Evolutionary conservation across 257 asterid genomes (phyloP).

Genomic region (Fraxinus quadrangulata): DNA sequence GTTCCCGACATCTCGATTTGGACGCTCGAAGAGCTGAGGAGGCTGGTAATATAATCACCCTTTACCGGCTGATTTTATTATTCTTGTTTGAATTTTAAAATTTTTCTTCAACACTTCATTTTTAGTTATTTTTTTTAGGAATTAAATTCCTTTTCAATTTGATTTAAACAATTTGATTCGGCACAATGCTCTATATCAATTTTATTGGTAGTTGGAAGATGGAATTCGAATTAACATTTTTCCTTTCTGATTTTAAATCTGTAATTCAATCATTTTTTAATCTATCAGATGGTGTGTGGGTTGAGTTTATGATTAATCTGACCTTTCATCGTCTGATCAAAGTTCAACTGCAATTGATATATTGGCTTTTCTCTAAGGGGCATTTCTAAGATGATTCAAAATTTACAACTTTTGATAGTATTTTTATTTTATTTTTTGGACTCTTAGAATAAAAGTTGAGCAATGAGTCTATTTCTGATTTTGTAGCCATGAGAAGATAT

Average conservation of each 20-base stretch:
- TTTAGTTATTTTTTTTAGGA: background rate
- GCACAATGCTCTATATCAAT: background rate
- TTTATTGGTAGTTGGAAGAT: slow-evolving; percentile 3
- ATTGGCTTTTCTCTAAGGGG: background rate
- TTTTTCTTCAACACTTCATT: background rate
- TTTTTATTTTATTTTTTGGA: background rate
- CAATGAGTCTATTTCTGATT: slow-evolving; percentile 15
- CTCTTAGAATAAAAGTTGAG: slow-evolving; percentile 12
- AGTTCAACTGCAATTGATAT: background rate
- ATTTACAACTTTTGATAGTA: background rate
- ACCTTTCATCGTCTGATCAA: slow-evolving; percentile 3
- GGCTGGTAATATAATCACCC: slow-evolving; percentile 56
- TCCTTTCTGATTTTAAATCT: slow-evolving; percentile 11
- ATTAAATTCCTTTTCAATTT: slow-evolving; percentile 13
- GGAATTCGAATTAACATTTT: background rate
- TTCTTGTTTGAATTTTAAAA: background rate
- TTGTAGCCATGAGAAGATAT: slow-evolving; percentile 75
- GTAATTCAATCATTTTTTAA: background rate
- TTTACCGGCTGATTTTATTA: slow-evolving; percentile 16
- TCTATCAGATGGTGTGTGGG: slow-evolving; percentile 10
- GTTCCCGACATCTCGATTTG: slow-evolving; percentile 76
- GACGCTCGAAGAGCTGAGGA: slow-evolving; percentile 95
- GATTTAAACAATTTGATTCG: background rate
- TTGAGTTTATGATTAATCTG: background rate
- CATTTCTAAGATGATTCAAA: background rate